Base-by-base conservation (phyloP, 108 stramenopile species). In the Pseudonitzschia pungens region DNA sequence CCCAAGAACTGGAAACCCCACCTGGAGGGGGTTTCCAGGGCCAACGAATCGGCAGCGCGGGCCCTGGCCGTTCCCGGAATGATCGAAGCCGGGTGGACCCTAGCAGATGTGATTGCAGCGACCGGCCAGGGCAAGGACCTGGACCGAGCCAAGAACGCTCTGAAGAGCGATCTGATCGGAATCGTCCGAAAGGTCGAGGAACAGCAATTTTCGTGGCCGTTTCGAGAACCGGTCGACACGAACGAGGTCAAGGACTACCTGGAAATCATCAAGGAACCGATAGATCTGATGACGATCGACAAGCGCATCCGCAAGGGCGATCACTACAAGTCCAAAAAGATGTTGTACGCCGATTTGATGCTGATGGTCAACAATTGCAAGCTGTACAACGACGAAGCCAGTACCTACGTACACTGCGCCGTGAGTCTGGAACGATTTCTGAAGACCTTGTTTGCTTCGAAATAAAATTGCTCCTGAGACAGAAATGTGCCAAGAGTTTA, bases 351-450 rank as follows among this genome's bases (percentile, higher is more conserved):
- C 11, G 96, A 98, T 77, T 70, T 98, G 79, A 84, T 96, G 84
- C 80, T 90, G 52, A 96, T 98, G 96, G 90, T 91, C 50, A 83
- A 92, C 73, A 96, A 96, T 75, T 97, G 97, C 81, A 96, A 97
- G 73, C 58, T 85, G 26, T 97, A 95, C 84, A 97, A 97, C 80
- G 91, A 85, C 15, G 79, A 78, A 66, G 78, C 60, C 4, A 92
- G 86, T 62, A 81, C 87, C 3, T 95, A 95, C 72, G 79, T 84
- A 36, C 87, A 88, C 22, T 91, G 89, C 79, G 91, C 93, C 10
- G 72, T 72, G 24, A 85, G 75, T 60, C 76, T 95, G 71, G 93
- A 95, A 70, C 90, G 82, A 58, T 95, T 74, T 69, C 65, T 95
- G 76, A 74, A 70, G 43, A 66, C 73, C 20, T 44, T 92, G 14